phyloP scores from a whole-genome alignment of 75 land plant genomes.

The Cupressus sempervirens region DNA sequence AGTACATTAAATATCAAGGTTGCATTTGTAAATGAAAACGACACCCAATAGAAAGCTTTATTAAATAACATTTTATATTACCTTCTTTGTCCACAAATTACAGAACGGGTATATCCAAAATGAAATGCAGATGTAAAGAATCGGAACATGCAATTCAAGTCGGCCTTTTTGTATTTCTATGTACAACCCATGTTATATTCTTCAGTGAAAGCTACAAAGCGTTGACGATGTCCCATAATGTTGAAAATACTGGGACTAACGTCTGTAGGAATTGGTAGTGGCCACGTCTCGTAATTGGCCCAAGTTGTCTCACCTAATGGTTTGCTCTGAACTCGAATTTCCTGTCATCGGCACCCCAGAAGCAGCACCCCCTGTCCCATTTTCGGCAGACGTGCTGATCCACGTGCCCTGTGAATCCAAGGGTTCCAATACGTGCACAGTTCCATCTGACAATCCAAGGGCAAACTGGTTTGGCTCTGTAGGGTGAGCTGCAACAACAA shows the following conservation, averaged over 20 bases:
- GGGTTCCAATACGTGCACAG: conserved; percentile 50
- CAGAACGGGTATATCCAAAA: not conserved
- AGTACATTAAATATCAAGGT: not conserved
- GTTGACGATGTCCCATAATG: not conserved
- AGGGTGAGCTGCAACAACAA: conserved; percentile 55
- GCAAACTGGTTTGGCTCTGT: conserved; percentile 47
- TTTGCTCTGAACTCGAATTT: conserved; percentile 34
- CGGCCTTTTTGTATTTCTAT: not conserved
- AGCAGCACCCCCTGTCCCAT: conserved; percentile 31
- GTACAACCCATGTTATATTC: not conserved
- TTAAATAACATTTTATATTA: not conserved
- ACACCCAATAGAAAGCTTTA: not conserved
- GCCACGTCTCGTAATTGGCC: not conserved
- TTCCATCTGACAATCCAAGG: conserved; percentile 49
- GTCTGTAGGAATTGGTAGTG: not conserved
- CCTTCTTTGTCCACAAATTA: not conserved
- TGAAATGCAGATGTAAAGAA: not conserved
- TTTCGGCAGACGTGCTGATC: conserved; percentile 37
- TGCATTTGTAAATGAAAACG: not conserved
- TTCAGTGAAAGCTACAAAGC: not conserved
- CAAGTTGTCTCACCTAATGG: conserved; percentile 31
- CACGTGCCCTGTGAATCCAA: conserved; percentile 51
- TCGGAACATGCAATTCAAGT: not conserved
- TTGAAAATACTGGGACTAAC: not conserved
- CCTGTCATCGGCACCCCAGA: conserved; percentile 24